Base-by-base conservation (phyloP, 2,329 filamentous ascomycete genomes). In the Arthroderma uncinatum region DNA sequence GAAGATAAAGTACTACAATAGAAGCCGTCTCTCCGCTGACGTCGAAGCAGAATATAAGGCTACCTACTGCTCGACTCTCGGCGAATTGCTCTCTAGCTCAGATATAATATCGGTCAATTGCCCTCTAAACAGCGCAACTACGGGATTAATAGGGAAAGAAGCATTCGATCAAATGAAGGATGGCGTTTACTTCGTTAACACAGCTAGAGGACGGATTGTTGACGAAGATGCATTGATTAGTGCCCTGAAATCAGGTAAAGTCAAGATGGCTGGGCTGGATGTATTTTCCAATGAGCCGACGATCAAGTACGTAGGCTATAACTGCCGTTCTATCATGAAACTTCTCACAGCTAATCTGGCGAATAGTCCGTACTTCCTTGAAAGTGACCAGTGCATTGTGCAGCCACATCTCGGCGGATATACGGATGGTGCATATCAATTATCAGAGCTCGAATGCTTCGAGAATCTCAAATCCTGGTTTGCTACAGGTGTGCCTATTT, bases 81-180 rank as follows among this genome's bases (percentile, higher is more conserved):
- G 75, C 8, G 68, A 71, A 5, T 66, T 79, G 2, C 69, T 79
- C 0, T 57, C 65, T 0, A 39, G 62, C 4, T 69, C 72, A 0
- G 76, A 79, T 30, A 65, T 71, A 2, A 64, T 78, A 2, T 79
- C 66, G 8, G 73, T 77, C 7, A 78, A 77, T 64, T 79, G 77
- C 37, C 77, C 77, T 0, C 66, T 79, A 0, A 76, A 70, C 30
- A 63, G 62, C 0, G 57, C 66, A 2, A 79, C 77, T 0, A 71
- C 62, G 0, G 65, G 69, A 1, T 58, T 79, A 25, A 74, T 79
- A 12, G 69, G 69, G 0, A 58, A 62, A 0, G 60, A 59, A 0
- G 70, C 78, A 60, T 76, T 80, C 36, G 63, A 65, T 0, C 67
- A 65, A 14, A 79, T 80, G 74, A 80, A 78, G 58, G 67, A 72